Base-by-base conservation (phyloP, 1,284 basidiomycete species). In the Ceratobasidium theobromae region DNA sequence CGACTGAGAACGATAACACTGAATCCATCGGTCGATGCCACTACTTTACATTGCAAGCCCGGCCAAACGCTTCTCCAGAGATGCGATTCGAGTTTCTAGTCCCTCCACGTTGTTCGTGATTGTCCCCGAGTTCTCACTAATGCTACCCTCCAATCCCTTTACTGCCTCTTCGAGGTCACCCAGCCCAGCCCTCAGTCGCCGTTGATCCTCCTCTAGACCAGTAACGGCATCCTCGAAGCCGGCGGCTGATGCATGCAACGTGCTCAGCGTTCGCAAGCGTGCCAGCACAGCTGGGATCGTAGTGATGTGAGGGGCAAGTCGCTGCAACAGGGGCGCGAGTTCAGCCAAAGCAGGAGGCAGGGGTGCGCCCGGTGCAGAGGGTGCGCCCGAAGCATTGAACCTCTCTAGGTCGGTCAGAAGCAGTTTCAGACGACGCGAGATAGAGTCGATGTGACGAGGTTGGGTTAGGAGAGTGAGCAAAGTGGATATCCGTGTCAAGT, bases 391-490 rank as follows among this genome's bases (percentile, higher is more conserved):
- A 23, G 60, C 66, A 21, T 66, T 87, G 0, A 88, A 85, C 18
- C 95, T 86, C 68, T 98, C 96, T 65, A 99, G 84, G 75, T 99
- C 96, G 0, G 93, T 89, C 6, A 96, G 83, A 16, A 98, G 85
- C 8, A 98, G 80, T 73, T 98, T 99, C 70, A 98, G 86, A 6
- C 96, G 87, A 16, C 95, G 86, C 1, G 94, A 94, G 70, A 98
- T 91, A n/a, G 93, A 90, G 76, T 99, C 96, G 40, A 99, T 88
- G 75, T 99, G 95, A 4, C 95, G 87, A 0, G 97, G 96, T 79
- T 98, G 95, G 0, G 95, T 93, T 55, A 99, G 85, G 14, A 98
- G 81, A 1, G 87, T 86, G 30, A 98, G 80, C 76, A 95, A 91
- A 28, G 87, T 86, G 73, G 93, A 93, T 40, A 98, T 84, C 30